These are phyloP conservation scores for Ogataea philodendri DNA, from an alignment of 805 yeast genomes.

Conservation along the genomic window DNA sequence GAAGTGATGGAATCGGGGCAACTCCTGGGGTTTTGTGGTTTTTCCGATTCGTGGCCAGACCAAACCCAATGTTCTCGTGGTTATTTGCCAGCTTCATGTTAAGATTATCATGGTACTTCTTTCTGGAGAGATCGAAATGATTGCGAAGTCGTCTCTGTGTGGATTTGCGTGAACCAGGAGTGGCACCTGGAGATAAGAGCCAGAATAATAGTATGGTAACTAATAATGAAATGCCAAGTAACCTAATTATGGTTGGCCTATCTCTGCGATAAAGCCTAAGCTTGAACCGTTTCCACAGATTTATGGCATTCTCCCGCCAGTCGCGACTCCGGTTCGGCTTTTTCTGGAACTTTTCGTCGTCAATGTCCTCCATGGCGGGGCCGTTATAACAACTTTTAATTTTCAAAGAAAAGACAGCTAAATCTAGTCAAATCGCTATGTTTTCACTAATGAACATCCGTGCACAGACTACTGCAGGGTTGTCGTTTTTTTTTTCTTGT, in stretches of 20 bases:
- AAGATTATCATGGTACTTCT: constrained; percentile 24
- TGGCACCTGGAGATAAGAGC: constrained; percentile 2
- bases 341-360: constrained; percentile 22
- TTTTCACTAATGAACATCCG: too few species aligned
- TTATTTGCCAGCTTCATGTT: constrained; percentile 25
- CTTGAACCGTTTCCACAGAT: constrained; percentile 12
- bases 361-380: constrained; percentile 13
- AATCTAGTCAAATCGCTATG: too few species aligned
- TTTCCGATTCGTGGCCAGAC: constrained; percentile 16
- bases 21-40: constrained; percentile 27
- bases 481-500: constrained; percentile 1
- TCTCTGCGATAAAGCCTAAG: constrained; percentile 13
- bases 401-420: constrained; percentile 11
- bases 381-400: neutral
- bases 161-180: constrained; percentile 1
- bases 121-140: constrained; percentile 19
- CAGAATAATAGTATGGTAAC: neutral
- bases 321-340: constrained; percentile 13
- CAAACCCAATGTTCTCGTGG: constrained; percentile 28
- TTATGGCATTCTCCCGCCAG: constrained; percentile 8
- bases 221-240: constrained; percentile 3
- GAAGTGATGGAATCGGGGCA: constrained; percentile 27
- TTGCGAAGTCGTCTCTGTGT: constrained; percentile 15
- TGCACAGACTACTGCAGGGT: too few species aligned
- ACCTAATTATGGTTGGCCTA: constrained; percentile 8